Percentiles rank a stretch among this genome's conserved stretches.
Conservation (phyloP, 2,329 filamentous ascomycete species). For the Stemphylium lycopersici region DNA sequence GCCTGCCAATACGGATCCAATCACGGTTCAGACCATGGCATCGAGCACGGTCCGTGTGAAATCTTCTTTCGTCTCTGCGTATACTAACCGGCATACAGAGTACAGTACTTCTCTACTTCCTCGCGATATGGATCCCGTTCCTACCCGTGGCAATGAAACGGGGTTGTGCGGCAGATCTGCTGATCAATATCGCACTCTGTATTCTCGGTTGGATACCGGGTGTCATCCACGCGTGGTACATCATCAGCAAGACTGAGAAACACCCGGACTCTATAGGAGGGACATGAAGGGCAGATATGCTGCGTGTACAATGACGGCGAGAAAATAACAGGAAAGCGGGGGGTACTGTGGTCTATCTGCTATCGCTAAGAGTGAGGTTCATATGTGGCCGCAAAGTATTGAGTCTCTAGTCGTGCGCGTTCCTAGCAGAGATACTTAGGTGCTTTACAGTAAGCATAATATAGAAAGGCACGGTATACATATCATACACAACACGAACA, state of each 20-base stretch:
- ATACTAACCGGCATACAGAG: conserved; percentile 15
- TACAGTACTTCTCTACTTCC: conserved; percentile 39
- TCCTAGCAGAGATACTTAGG: no score
- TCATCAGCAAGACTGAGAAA: conserved; percentile 28
- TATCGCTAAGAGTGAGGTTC: no score
- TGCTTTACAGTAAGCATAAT: no score
- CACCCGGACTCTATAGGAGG: not conserved
- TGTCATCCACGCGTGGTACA: conserved; percentile 38
- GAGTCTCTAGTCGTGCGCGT: no score
- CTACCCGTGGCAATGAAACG: conserved; percentile 50
- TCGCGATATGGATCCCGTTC: conserved; percentile 47
- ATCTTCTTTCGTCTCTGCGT: not conserved
- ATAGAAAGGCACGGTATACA: no score
- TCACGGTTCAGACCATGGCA: conserved; percentile 8
- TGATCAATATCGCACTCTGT: conserved; percentile 50
- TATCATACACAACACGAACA: no score
- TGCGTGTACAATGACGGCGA: no score
- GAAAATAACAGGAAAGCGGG: no score
- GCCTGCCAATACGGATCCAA: not conserved
- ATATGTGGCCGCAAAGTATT: no score
- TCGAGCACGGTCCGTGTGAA: conserved; percentile 16
- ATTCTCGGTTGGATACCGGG: conserved; percentile 46
- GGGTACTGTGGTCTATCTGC: no score
- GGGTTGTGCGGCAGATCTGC: conserved; percentile 48
- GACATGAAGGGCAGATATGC: not conserved